Evolutionary conservation across 2,329 filamentous ascomycete species (phyloP), one percentile per base, ranked within the genome.

Genomic region (Colletotrichum australisinense): DNA sequence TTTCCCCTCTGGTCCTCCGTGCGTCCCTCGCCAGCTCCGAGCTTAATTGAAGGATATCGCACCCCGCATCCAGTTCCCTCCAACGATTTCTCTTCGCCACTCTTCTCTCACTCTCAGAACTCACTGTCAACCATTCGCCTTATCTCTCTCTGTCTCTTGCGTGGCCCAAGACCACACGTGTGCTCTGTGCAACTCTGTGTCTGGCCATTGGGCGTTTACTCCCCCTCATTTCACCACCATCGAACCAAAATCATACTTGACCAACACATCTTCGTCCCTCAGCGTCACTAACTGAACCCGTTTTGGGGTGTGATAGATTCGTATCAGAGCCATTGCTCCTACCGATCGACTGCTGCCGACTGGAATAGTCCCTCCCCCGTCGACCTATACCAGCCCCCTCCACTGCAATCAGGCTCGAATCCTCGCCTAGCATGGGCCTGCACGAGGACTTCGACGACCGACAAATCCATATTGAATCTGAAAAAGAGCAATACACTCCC

Each of bases 401-500:
- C 53, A 59, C 49, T 52, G 66, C 49, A 72, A 24, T 60, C 24
- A 63, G 68, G 63, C 67, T 73, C 71, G 71, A 72, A 81, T 81
- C 80, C 81, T 90, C 86, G 90, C 90, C 90, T 92, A 91, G 89
- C 89, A 92, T 93, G 90, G 90, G 89, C 88, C 84, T 88, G 85
- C 85, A 85, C 81, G 88, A 87, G 83, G 91, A 92, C 76, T 93
- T 92, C 85, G 89, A 92, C 88, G 91, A 92, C 83, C 90, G 90
- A 90, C 86, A 92, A 83, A 88, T 83, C 82, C 87, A 91, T 78
- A 84, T 88, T 79, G 90, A 91, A 78, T 88, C 89, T 77, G 86
- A 90, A 81, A 86, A 88, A 78, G 87, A 90, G 78, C 82, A 86
- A 81, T 92, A 92, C 81, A 86, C 88, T 81, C 90, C 88, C 64